Base-by-base conservation (phyloP, 139 green algal genomes). In the Closterium sp. region DNA sequence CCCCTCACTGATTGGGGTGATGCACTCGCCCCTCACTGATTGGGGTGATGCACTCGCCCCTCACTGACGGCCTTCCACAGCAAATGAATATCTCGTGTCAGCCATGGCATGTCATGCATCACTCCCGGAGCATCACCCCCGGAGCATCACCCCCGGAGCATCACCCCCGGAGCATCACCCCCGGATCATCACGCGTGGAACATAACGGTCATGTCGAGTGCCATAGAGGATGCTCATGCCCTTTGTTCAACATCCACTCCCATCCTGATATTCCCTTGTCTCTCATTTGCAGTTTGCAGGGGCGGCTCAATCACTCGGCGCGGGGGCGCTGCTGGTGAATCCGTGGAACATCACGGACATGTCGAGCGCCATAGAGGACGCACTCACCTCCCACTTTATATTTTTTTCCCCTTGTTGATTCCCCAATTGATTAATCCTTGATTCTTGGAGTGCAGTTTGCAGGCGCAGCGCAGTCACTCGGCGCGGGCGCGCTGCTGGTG, bases 311-410 rank as follows among this genome's bases (percentile, higher is more conserved):
- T 95, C 89, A 31, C 89, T 97, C 0, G 96, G 97, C 9, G 97
- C 98, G 21, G 98, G 98, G 9, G 97, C 98, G 30, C 97, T 99
- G 45, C 96, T 99, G 86, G 98, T 99, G 27, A 99, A 99, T 96
- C 98, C 98, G 11, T 99, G 98, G 97, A 99, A 99, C 95, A 97
- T 99, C 86, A 98, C 95, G 87, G 98, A 99, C 93, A 96, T 99
- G 94, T 95, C 96, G 21, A 88, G 91, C 91, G 96, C 97, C 84
- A 99, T 99, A 45, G 96, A 98, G 29, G 93, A 96, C 45, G 95
- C 95, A 0, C 86, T 96, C 85, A 94, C 85, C 11, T n/a, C 38
- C 13, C 38, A 11, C 7, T 50, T 9, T n/a, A n/a, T n/a, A n/a
- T n/a, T n/a, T n/a, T n/a, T n/a, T n/a, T n/a, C n/a, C n/a, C n/a